Base-by-base conservation (phyloP, 345 rosid species). In the Eucalyptus guilfoylei region DNA sequence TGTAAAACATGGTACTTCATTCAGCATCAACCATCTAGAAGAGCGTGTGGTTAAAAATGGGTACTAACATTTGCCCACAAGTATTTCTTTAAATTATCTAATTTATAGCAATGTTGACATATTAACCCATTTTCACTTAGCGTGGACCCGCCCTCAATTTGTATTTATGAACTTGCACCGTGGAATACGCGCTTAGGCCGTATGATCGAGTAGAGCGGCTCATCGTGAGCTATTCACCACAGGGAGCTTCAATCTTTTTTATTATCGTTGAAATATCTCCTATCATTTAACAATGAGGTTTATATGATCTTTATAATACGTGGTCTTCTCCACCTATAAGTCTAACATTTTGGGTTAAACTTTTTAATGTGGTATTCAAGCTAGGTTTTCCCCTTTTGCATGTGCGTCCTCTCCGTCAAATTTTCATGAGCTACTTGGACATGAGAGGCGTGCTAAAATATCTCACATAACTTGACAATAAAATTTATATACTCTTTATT, bases 401-500 rank as follows among this genome's bases (percentile, higher is more conserved):
- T n/a, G 1, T 8, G 37, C 3, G 0, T 64, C 37, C 76, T n/a
- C 37, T 21, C 72, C 1, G 0, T n/a, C 10, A 64, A n/a, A 64
- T n/a, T 64, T 64, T n/a, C 37, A 64, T 8, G 10, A n/a, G 76
- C 19, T n/a, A n/a, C 37, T 64, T 64, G 40, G 40, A n/a, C 40
- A 14, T 14, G 37, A 14, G 76, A 14, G 37, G 21, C 5, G 0
- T n/a, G 37, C 17, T 64, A 16, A n/a, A 64, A 64, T 30, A 30
- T 64, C 37, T 8, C 11, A n/a, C 0, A n/a, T 64, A n/a, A 6
- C 76, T 64, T n/a, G 19, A n/a, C 76, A 64, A n/a, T 14, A 64
- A 6, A n/a, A 6, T 64, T 64, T 64, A 14, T n/a, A 7, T n/a
- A 4, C 11, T n/a, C 2, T 64, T 64, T n/a, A 14, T 64, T n/a